These are phyloP conservation scores for Termitomyces sp. DNA, from an alignment of 768 basidiomycete genomes.

Conservation along the genomic window DNA sequence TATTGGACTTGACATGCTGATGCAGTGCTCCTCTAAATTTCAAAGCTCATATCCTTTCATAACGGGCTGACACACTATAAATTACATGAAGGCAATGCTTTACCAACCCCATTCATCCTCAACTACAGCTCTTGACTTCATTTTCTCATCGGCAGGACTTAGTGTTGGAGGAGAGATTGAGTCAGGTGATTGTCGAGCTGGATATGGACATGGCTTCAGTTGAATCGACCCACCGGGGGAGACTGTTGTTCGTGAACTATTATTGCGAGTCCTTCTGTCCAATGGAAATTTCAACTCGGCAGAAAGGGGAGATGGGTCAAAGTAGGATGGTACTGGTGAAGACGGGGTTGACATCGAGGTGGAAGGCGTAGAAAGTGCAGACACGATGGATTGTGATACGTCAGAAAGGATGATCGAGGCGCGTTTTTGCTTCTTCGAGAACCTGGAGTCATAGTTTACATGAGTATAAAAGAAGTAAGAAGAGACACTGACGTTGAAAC, in stretches of 20 bases:
- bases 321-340: slow-evolving; percentile 11
- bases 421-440: slow-evolving; percentile 62
- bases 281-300: neutral
- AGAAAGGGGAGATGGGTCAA: slow-evolving; percentile 13
- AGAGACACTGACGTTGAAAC: slow-evolving; percentile 43
- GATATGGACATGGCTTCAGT: neutral
- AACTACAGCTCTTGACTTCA: slow-evolving; percentile 21
- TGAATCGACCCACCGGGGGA: neutral
- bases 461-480: neutral
- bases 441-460: slow-evolving; percentile 29
- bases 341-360: slow-evolving; percentile 17
- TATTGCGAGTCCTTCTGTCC: neutral
- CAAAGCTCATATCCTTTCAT: too few species aligned
- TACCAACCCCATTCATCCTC: slow-evolving; percentile 62
- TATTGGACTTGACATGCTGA: too few species aligned
- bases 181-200: neutral
- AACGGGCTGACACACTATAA: too few species aligned
- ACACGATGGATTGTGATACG: slow-evolving; percentile 50
- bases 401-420: slow-evolving; percentile 63
- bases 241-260: neutral
- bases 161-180: neutral
- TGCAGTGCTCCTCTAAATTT: too few species aligned
- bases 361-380: slow-evolving; percentile 35
- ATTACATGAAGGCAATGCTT: neutral
- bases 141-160: neutral